Evolutionary conservation across 176 grass and related monocot species (phyloP), one percentile per base, ranked within the genome.

Genomic region (Ananas comosus): DNA sequence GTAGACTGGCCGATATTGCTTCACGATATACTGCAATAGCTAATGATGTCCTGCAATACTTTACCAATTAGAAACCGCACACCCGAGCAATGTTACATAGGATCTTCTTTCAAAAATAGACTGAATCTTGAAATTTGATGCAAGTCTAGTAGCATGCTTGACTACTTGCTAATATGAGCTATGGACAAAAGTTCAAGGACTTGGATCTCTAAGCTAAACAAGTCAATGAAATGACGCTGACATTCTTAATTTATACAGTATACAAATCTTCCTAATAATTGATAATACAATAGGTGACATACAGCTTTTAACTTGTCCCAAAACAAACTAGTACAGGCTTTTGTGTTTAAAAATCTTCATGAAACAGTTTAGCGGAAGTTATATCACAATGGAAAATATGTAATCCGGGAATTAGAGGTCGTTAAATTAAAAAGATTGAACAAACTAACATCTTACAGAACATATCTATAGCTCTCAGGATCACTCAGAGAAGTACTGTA

Each of bases 21-120:
- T 90, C 81, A 50, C 76, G 83, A 75, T 90, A 92, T 47, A 92
- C 81, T 58, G 5, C 76, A 80, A 87, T 80, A 83, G 84, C 93
- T 28, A 88, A 75, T 25, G 86, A 87, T n/a, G 86, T 92, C 93
- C 93, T 96, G 66, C 50, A 53, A 80, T 42, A 83, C 33, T 63
- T 78, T 50, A 78, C 22, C 6, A 80, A 79, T 53, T 54, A 18
- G 27, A 33, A 56, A 77, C 17, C 23, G 22, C 33, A 50, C 16
- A 48, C 6, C 9, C 6, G 53, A 57, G 17, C 17, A 57, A 57
- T 57, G 14, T 57, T n/a, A 57, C 12, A 1, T n/a, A 57, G 17
- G 11, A 57, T 57, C 53, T 57, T 57, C 53, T n/a, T 57, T 6
- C 13, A 57, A 57, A n/a, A 57, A 57, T 16, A 27, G 25, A 27